These are phyloP conservation scores for Pestalotiopsis sp. DNA, from an alignment of 2,329 filamentous ascomycete species.

Conservation along the genomic window DNA sequence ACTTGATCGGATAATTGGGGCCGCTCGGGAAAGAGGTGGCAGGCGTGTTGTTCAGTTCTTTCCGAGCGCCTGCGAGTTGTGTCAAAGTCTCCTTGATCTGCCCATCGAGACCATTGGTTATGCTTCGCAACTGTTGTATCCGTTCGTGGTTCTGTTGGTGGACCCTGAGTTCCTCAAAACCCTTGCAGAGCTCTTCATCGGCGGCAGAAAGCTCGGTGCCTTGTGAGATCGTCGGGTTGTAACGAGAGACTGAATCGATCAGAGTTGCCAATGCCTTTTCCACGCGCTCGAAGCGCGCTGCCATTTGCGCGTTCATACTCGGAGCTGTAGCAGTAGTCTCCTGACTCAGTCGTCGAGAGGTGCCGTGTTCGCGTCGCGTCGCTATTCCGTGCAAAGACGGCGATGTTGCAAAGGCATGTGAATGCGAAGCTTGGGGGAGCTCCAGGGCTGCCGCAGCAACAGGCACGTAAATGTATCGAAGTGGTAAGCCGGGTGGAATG, in stretches of 20 bases:
- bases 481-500: too few relatives aligned
- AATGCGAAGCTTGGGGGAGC: too few relatives aligned
- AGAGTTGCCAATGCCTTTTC: slow-evolving; percentile 69
- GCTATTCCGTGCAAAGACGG: not conserved
- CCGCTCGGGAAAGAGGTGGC: slow-evolving; percentile 56
- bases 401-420: not conserved
- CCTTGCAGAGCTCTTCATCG: slow-evolving; percentile 66
- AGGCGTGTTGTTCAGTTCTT: slow-evolving; percentile 68
- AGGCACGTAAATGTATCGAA: too few relatives aligned
- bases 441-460: too few relatives aligned
- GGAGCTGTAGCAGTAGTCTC: not conserved
- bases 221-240: slow-evolving; percentile 71
- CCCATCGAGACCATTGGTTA: slow-evolving; percentile 65
- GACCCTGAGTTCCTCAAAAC: slow-evolving; percentile 68
- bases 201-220: slow-evolving; percentile 71
- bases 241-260: slow-evolving; percentile 79
- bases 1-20: slow-evolving; percentile 60
- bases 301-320: slow-evolving; percentile 60
- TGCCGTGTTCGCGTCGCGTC: not conserved
- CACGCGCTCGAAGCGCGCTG: slow-evolving; percentile 65
- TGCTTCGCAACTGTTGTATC: slow-evolving; percentile 68
- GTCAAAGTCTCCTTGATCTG: slow-evolving; percentile 73
- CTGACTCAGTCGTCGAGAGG: not conserved
- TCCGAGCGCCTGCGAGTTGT: slow-evolving; percentile 71
- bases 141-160: slow-evolving; percentile 76